Evolutionary conservation across 2,329 filamentous ascomycete genomes (phyloP).

Genomic region (Fusarium sp.): DNA sequence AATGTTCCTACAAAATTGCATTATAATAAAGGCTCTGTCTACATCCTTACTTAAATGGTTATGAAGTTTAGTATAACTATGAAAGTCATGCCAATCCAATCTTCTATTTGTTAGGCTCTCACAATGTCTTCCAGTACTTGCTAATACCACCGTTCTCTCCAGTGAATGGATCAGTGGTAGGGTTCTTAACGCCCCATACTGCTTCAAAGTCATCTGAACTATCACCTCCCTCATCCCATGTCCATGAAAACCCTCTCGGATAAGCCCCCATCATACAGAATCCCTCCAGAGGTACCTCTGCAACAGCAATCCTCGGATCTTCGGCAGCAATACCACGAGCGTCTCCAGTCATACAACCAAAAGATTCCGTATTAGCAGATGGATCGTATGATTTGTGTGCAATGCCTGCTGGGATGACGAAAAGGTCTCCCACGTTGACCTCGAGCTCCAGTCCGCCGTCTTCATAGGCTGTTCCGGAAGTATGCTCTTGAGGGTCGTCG

Average conservation of each 20-base stretch:
- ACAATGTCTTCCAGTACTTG: background rate
- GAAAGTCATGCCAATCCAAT: no score
- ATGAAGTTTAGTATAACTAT: rapidly evolving
- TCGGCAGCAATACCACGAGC: background rate
- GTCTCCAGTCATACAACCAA: constrained; percentile 10
- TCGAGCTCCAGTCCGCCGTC: constrained; percentile 1
- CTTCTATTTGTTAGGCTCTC: rapidly evolving
- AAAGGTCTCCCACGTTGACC: constrained; percentile 9
- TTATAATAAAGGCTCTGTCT: no score
- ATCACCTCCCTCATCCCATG: constrained; percentile 15
- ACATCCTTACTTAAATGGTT: rapidly evolving
- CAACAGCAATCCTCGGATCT: background rate
- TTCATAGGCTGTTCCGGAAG: background rate
- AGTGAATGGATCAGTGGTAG: background rate
- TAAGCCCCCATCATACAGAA: constrained; percentile 23
- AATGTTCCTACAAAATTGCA: rapidly evolving
- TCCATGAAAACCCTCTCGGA: constrained; percentile 2
- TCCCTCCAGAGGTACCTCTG: background rate
- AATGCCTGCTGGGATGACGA: constrained; percentile 6
- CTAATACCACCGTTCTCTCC: background rate
- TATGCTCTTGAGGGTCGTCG: constrained; percentile 1
- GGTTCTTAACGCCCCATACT: background rate
- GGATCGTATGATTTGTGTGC: constrained; percentile 14
- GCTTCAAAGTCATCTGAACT: background rate
- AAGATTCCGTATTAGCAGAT: background rate